Conservation (phyloP, 1,284 basidiomycete genomes). For the Pyrrhoderma lamaoense region DNA sequence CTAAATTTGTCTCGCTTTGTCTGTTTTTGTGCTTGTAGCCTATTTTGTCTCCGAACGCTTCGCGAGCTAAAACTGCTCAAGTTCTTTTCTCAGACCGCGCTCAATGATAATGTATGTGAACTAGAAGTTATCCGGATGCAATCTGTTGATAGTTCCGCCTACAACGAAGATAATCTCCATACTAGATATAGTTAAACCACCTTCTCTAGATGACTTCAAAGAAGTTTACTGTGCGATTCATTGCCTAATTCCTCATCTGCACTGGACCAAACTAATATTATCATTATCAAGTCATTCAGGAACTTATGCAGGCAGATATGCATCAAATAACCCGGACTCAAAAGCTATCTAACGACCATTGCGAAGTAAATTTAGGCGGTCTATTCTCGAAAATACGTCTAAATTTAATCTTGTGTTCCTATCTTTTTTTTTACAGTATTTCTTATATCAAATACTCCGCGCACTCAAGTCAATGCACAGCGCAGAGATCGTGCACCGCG, state of each 20-base stretch:
- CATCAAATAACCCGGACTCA: conserved; percentile 80
- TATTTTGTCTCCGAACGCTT: conserved; percentile 11
- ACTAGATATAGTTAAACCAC: conserved; percentile 95
- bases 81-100: conserved; percentile 90
- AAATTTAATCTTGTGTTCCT: conserved; percentile 49
- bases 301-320: conserved; percentile 98
- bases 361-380: conserved; percentile 13
- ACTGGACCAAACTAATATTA: background rate
- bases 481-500: conserved; percentile 95
- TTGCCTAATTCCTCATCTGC: conserved; percentile 19
- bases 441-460: conserved; percentile 98
- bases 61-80: conserved; percentile 39
- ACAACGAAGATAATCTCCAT: conserved; percentile 66
- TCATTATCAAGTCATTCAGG: conserved; percentile 51
- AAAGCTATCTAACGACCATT: conserved; percentile 5
- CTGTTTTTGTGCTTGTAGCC: background rate
- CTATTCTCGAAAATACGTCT: background rate
- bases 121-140: background rate
- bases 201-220: conserved; percentile 83
- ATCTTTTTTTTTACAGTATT: conserved; percentile 96
- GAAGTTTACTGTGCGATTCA: conserved; percentile 87
- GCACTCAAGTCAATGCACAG: conserved; percentile 99
- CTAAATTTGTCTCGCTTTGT: no score
- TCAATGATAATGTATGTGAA: conserved; percentile 72
- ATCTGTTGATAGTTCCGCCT: no score